Evolutionary conservation across 2,329 filamentous ascomycete species (phyloP).

Genomic region (Paraphaeosphaeria sporulosa): DNA sequence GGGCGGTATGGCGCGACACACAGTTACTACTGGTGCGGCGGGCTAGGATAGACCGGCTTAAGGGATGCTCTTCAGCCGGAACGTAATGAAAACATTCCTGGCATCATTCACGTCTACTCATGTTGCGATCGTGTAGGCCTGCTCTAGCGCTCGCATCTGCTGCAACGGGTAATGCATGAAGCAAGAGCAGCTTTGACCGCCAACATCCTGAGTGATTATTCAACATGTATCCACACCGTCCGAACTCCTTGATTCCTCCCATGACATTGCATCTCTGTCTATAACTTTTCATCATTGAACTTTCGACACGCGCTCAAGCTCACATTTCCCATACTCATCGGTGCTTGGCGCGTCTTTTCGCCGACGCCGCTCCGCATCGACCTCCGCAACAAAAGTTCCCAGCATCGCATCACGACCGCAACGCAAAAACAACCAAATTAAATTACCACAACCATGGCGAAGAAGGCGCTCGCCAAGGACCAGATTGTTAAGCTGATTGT

Average conservation of each 20-base stretch:
- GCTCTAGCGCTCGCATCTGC: no score
- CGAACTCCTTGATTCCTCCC: no score
- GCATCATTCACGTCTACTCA: neutral
- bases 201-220: no score
- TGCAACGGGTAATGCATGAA: no score
- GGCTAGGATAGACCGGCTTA: constrained; percentile 23
- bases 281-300: no score
- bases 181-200: no score
- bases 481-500: constrained; percentile 94
- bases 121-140: neutral
- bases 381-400: constrained; percentile 21
- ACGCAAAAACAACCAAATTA: neutral
- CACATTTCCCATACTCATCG: neutral
- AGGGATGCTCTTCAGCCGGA: constrained; percentile 7
- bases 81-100: constrained; percentile 22
- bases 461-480: constrained; percentile 46
- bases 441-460: constrained; percentile 38
- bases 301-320: neutral
- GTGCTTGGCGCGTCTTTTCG: constrained; percentile 11
- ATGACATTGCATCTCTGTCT: no score
- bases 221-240: no score
- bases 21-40: constrained; percentile 12
- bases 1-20: constrained; percentile 14
- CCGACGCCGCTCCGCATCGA: constrained; percentile 15
- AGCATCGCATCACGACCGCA: neutral